Conservation (phyloP, 768 basidiomycete genomes). For the Crucibulum laeve region DNA sequence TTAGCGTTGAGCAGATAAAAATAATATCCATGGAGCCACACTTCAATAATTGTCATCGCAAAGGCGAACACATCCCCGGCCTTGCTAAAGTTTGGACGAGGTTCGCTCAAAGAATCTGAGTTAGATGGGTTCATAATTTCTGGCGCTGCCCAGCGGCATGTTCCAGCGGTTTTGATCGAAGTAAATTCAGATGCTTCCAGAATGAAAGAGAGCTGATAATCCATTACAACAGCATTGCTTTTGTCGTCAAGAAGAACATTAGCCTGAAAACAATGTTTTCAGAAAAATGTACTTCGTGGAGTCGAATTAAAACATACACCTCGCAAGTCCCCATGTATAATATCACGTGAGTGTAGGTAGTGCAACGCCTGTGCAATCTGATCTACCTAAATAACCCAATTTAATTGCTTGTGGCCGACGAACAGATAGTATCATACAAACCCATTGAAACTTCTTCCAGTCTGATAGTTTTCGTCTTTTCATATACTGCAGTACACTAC, state of each 20-base stretch:
- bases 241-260: constrained; percentile 21
- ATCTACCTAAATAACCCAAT: neutral
- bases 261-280: constrained; percentile 10
- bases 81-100: constrained; percentile 5
- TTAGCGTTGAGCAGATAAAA: neutral
- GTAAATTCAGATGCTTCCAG: constrained; percentile 16
- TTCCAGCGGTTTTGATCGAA: constrained; percentile 16
- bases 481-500: constrained; percentile 18
- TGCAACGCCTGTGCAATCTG: constrained; percentile 13
- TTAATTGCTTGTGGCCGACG: neutral
- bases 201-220: constrained; percentile 21
- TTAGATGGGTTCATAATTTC: constrained; percentile 21
- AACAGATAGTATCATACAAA: neutral
- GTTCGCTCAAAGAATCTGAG: constrained; percentile 4
- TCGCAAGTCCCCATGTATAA: constrained; percentile 23
- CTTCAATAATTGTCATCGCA: constrained; percentile 24
- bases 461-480: neutral
- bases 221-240: constrained; percentile 18
- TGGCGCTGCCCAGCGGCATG: constrained; percentile 25
- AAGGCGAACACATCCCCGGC: constrained; percentile 21
- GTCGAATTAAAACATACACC: constrained; percentile 9
- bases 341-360: constrained; percentile 15
- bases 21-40: constrained; percentile 2
- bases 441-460: constrained; percentile 6
- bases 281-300: neutral